Conservation (phyloP, 257 asterid species). For the Nicotiana benthamiana region DNA sequence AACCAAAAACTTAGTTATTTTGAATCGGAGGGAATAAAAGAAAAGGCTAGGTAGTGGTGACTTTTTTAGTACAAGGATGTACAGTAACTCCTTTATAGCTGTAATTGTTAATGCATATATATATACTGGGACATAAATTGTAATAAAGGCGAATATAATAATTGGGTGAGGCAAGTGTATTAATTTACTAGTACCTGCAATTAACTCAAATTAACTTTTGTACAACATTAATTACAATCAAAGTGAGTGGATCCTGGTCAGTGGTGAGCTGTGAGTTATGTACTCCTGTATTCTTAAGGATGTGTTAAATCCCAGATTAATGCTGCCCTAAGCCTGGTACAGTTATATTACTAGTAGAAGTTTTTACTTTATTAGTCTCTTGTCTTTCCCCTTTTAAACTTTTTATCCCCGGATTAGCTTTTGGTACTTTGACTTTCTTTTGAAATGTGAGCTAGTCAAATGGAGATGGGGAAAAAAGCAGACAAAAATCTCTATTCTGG, state of each 20-base stretch:
- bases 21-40: no score
- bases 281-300: background rate
- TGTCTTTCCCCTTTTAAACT: background rate
- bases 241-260: background rate
- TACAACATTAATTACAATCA: background rate
- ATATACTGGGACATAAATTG: background rate
- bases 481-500: background rate
- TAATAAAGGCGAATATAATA: background rate
- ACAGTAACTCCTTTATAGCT: background rate
- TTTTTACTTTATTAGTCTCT: background rate
- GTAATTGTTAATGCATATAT: background rate
- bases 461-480: background rate
- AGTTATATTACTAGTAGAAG: no score
- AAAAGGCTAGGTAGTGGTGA: background rate
- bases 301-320: background rate
- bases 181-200: background rate
- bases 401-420: background rate
- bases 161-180: background rate
- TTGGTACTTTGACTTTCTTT: background rate
- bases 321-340: background rate
- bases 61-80: background rate
- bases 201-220: background rate
- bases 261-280: background rate
- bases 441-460: slow-evolving; percentile 1
- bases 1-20: no score